These are phyloP conservation scores for Corylus americana DNA, from an alignment of 306 rosid genomes.

Conservation along the genomic window DNA sequence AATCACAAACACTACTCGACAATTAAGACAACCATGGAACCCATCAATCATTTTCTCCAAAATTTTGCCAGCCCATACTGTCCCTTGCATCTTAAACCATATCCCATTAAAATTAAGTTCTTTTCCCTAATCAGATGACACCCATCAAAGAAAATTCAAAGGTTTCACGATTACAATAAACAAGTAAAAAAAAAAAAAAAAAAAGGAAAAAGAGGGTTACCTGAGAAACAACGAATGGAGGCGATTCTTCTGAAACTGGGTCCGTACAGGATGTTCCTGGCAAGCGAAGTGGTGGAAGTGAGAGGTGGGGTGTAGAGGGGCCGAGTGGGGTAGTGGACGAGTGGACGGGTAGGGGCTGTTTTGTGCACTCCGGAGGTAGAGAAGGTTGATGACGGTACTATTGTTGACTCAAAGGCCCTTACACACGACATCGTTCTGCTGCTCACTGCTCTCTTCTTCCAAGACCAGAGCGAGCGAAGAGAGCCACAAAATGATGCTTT, in stretches of 20 bases:
- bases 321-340: slow-evolving; percentile 26
- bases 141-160: not conserved
- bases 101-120: not conserved
- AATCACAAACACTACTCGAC: not conserved
- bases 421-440: slow-evolving; percentile 39
- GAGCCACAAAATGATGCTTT: not conserved
- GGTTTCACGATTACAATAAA: not conserved
- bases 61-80: not conserved
- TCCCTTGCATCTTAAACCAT: not conserved
- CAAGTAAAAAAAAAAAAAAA: not conserved
- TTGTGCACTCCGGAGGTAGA: slow-evolving; percentile 29
- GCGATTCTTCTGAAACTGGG: slow-evolving; percentile 24
- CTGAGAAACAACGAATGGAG: slow-evolving; percentile 67
- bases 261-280: slow-evolving; percentile 25
- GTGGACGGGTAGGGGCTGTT: slow-evolving; percentile 3
- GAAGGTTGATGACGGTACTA: slow-evolving; percentile 30
- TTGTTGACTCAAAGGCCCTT: slow-evolving; percentile 35
- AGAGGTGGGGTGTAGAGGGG: slow-evolving; percentile 27
- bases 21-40: not conserved
- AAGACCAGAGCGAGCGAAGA: not conserved
- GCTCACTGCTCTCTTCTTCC: not conserved
- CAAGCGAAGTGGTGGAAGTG: slow-evolving; percentile 13
- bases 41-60: not conserved
- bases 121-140: not conserved
- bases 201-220: slow-evolving; percentile 28